Evolutionary conservation across 352 stramenopile species (phyloP), one percentile per base, ranked within the genome.

Genomic region (Elongisporangium anandrum): DNA sequence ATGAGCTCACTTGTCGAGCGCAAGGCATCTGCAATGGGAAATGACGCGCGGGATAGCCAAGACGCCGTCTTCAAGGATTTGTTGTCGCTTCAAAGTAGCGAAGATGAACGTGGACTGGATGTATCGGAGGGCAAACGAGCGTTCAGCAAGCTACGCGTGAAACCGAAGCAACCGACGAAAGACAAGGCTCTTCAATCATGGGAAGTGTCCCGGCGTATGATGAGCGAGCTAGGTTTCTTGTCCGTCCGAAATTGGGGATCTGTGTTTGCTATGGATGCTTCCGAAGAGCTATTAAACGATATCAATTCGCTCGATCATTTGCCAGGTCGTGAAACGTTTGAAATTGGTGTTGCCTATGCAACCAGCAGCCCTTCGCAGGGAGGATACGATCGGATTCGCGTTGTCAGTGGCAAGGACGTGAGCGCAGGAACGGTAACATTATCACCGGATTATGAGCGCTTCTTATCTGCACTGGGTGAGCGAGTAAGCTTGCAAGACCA

Each of bases 171-270:
- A 47, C 74, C 73, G 12, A 50, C 66, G n/a, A 82, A 88, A 54
- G 81, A 92, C 60, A 59, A 67, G 24, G 69, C 73, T 19, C 72
- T 90, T 4, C 65, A 81, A 29, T 88, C 79, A 19, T 92, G 84
- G 76, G 82, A 88, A 53, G 75, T 90, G 9, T 90, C 86, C 34
- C 72, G 86, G 7, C 69, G 83, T 22, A 90, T 95, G 78, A 88
- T 95, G 74, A 92, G 77, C 10, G 82, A 95, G 47, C 64, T 94
- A 3, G 84, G 86, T 4, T 92, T 95, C 21, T 59, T 94, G 8
- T 93, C 84, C 0, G 79, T 95, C 4, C 79, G 78, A n/a, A 93
- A 91, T 39, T 95, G 86, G 86, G 86, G 86, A 0, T 85, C 81
- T 48, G 68, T 95, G 20, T 93, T 95, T 50, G 73, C 83, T 1